A percentile compares a stretch with the other conserved stretches of the same genome.
Conservation (phyloP, 306 rosid species). For the Acacia acuminata region DNA sequence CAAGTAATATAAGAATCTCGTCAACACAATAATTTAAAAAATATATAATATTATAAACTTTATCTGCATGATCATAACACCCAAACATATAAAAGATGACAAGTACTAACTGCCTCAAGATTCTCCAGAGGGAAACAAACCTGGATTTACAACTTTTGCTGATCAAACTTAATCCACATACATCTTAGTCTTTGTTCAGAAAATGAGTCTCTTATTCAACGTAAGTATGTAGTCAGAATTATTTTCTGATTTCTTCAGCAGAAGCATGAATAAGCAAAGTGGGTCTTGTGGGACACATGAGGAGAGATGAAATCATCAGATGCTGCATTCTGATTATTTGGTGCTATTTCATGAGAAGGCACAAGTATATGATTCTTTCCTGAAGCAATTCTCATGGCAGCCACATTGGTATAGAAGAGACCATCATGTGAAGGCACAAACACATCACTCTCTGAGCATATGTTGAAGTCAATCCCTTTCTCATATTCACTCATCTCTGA, state of each 20-base stretch:
- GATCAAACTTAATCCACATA: neutral
- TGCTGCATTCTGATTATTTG: constrained; percentile 5
- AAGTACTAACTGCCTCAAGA: neutral
- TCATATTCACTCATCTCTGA: constrained; percentile 34
- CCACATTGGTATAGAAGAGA: constrained; percentile 40
- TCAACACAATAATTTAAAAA: neutral
- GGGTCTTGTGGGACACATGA: constrained; percentile 38
- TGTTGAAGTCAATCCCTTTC: constrained; percentile 36
- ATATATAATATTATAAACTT: neutral
- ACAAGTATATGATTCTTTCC: constrained; percentile 41
- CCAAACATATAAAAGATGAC: neutral
- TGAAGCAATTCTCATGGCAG: constrained; percentile 47
- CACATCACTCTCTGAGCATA: constrained; percentile 43
- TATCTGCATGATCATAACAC: neutral
- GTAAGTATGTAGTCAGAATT: neutral
- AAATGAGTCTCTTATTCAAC: neutral
- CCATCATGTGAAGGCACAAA: constrained; percentile 35
- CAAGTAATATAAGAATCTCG: neutral
- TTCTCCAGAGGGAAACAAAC: neutral
- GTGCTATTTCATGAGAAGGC: constrained; percentile 28
- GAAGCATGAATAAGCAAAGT: constrained; percentile 45
- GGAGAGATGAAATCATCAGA: constrained; percentile 40
- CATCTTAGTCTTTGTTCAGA: neutral
- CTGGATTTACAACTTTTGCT: neutral
- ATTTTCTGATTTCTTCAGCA: constrained; percentile 12